Evolutionary conservation across 2,329 filamentous ascomycete genomes (phyloP), one percentile per base, ranked within the genome.

Genomic region (Coleophoma crateriformis): DNA sequence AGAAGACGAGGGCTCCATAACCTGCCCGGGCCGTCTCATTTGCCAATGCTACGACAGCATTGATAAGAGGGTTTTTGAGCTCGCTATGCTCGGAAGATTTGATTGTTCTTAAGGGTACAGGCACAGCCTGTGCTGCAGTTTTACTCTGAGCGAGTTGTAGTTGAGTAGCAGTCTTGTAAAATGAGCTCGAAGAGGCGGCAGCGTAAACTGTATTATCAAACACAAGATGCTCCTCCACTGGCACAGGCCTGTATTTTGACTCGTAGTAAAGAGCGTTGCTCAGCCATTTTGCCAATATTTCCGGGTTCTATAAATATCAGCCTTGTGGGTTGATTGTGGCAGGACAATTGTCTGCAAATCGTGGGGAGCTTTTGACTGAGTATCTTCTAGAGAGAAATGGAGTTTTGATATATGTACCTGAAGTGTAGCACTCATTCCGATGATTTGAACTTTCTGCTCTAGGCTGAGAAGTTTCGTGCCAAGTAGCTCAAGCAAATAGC

Each of bases 371-470:
- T 38, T n/a, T 44, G 22, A 27, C 13, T 10, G 12, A n/a, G n/a
- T 43, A 32, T 11, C 17, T n/a, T n/a, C 11, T 44, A 14, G 11
- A 44, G n/a, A 27, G 12, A 13, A 11, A 32, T 33, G 41, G 15
- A 32, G 33, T n/a, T 44, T 8, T 20, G 37, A 7, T 17, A 49
- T 27, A 49, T 57, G 59, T 68, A 87, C 85, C 48, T 84, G 82
- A 43, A 91, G 71, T 0, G 87, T 90, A 4, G 87, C 87, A 59
- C 87, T 90, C 87, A 91, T 90, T 56, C 85, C 87, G 50, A 90
- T 71, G 17, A 90, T 82, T 61, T 90, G 87, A 15, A 88, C 74
- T 20, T 74, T 68, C 50, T 87, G 79, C 22, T 80, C 82, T 19
- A 90, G 67, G 50, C 82, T 78, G n/a, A 89, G 68, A 32, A 90